Evolutionary conservation across 2,329 filamentous ascomycete genomes (phyloP).

Genomic region (Pyrenophora teres): DNA sequence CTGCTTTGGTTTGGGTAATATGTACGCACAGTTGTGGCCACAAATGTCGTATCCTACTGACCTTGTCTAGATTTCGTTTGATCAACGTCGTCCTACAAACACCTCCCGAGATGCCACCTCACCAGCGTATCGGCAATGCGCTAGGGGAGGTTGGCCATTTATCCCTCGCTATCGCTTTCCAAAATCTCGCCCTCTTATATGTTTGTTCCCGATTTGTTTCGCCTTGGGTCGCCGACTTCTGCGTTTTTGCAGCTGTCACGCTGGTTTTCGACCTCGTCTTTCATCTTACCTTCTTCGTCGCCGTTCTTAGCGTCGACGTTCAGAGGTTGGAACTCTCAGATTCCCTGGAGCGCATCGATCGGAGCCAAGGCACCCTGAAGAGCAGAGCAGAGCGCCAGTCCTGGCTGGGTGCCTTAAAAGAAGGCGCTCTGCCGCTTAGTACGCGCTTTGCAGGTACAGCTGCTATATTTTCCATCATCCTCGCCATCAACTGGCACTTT

Average conservation of each 20-base stretch:
- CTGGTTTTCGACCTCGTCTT: constrained; percentile 79
- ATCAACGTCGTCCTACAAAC: constrained; percentile 79
- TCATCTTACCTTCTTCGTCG: constrained; percentile 77
- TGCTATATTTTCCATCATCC: constrained; percentile 72
- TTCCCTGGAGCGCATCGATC: constrained; percentile 59
- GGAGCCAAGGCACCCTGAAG: constrained; percentile 49
- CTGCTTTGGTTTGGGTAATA: constrained; percentile 77
- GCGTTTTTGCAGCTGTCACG: constrained; percentile 75
- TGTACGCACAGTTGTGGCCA: constrained; percentile 45
- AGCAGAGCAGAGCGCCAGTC: constrained; percentile 54
- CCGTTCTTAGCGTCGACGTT: constrained; percentile 79
- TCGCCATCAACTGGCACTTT: constrained; percentile 79
- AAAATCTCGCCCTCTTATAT: constrained; percentile 71
- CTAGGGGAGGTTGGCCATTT: constrained; percentile 74
- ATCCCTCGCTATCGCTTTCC: constrained; percentile 68
- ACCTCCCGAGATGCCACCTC: constrained; percentile 69
- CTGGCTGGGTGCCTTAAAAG: constrained; percentile 66
- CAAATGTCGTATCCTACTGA: constrained; percentile 11
- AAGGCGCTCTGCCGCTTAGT: constrained; percentile 68
- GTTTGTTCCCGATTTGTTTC: constrained; percentile 69
- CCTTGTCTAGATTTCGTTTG: constrained; percentile 63
- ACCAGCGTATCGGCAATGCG: constrained; percentile 71
- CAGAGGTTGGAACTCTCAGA: constrained; percentile 76
- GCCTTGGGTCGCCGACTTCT: constrained; percentile 74
- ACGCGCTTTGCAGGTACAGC: constrained; percentile 76